Evolutionary conservation across 768 basidiomycete genomes (phyloP).

Genomic region (Suillus americanus): DNA sequence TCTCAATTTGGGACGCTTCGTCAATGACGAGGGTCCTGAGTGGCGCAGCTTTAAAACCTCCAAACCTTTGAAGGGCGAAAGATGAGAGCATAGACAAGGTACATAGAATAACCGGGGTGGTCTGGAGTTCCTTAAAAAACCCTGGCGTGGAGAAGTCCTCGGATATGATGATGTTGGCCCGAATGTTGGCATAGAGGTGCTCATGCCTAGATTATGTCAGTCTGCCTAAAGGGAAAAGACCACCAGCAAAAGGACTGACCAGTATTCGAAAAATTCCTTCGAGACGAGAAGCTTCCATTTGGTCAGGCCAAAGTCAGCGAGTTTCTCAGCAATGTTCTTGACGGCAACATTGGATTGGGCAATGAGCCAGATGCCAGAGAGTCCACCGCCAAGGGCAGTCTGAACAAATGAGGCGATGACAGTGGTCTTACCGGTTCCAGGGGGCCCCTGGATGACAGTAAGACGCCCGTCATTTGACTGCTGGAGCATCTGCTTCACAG

Average conservation of each 20-base stretch:
- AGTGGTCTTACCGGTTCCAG: conserved; percentile 73
- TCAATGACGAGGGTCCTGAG: conserved; percentile 56
- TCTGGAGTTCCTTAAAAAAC: conserved; percentile 30
- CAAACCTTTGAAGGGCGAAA: conserved; percentile 9
- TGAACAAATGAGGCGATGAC: conserved; percentile 67
- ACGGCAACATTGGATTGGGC: conserved; percentile 88
- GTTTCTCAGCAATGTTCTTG: conserved; percentile 85
- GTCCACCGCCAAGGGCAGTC: conserved; percentile 38
- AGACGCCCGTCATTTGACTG: conserved; percentile 33
- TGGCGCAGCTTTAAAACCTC: conserved; percentile 31
- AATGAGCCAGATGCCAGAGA: conserved; percentile 70
- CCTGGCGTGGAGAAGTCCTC: conserved; percentile 27
- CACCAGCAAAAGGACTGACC: conserved; percentile 42
- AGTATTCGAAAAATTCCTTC: conserved; percentile 59
- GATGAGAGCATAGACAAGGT: conserved; percentile 77
- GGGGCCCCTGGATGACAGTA: conserved; percentile 48
- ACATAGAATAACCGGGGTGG: conserved; percentile 64
- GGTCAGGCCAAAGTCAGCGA: conserved; percentile 50
- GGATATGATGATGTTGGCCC: conserved; percentile 52
- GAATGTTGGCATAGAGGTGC: conserved; percentile 60
- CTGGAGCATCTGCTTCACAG: conserved; percentile 40
- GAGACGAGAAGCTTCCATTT: conserved; percentile 75
- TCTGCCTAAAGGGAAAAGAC: conserved; percentile 6
- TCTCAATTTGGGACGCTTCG: conserved; percentile 68
- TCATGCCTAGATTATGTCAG: conserved; percentile 64